These are phyloP conservation scores for Didymella pomorum DNA, from an alignment of 2,329 filamentous ascomycete species.

Conservation along the genomic window DNA sequence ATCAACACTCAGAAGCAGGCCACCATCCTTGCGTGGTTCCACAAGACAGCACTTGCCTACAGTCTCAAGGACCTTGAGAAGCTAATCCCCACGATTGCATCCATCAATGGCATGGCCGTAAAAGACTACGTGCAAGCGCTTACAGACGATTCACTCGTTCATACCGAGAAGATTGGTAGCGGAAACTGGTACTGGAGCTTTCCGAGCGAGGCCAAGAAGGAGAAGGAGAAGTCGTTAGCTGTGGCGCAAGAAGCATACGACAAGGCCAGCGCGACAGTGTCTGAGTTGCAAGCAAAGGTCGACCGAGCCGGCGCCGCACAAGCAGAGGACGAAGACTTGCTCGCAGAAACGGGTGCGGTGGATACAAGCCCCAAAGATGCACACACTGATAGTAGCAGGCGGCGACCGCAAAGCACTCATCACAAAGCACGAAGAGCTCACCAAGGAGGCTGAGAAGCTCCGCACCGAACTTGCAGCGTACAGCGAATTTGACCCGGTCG, in stretches of 20 bases:
- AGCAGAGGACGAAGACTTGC: constrained; percentile 50
- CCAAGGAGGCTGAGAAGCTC: constrained; percentile 49
- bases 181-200: constrained; percentile 79
- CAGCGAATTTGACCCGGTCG: constrained; percentile 56
- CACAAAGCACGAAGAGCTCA: constrained; percentile 46
- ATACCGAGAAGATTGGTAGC: constrained; percentile 73
- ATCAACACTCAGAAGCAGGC: constrained; percentile 66
- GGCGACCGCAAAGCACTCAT: constrained; percentile 51
- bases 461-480: constrained; percentile 54
- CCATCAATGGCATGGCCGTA: constrained; percentile 71
- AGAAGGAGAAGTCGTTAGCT: constrained; percentile 51
- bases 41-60: constrained; percentile 67
- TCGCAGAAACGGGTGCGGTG: constrained; percentile 41
- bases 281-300: constrained; percentile 53
- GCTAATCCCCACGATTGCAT: constrained; percentile 65
- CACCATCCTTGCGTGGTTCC: constrained; percentile 67
- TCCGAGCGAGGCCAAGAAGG: constrained; percentile 63
- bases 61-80: constrained; percentile 75
- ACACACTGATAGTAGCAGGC: constrained; percentile 23
- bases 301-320: constrained; percentile 50
- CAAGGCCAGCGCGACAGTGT: constrained; percentile 46
- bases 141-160: constrained; percentile 67
- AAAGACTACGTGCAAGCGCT: constrained; percentile 72
- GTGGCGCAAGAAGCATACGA: constrained; percentile 50
- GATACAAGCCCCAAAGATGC: neutral